These are phyloP conservation scores for Plectranthus barbatus DNA, from an alignment of 257 asterid species.

Conservation along the genomic window DNA sequence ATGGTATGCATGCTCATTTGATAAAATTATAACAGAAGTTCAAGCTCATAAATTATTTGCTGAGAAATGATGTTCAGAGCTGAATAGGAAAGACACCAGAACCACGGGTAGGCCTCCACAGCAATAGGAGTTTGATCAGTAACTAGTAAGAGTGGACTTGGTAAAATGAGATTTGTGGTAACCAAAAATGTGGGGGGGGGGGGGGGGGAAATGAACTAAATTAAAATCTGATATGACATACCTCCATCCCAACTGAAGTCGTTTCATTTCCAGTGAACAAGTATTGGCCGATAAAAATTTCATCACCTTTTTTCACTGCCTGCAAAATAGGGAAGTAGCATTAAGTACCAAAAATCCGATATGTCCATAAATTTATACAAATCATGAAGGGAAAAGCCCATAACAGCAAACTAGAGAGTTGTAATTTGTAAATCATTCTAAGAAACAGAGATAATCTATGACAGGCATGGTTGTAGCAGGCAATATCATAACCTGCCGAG, in stretches of 20 bases:
- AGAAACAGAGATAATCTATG: neutral
- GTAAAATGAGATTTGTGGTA: neutral
- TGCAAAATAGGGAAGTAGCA: constrained; percentile 11
- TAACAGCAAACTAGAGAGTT: neutral
- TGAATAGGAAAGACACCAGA: neutral
- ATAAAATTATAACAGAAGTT: neutral
- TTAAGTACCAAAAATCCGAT: neutral
- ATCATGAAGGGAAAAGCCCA: neutral
- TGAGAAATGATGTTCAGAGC: neutral
- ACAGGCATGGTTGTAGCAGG: neutral
- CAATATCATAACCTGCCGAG: neutral
- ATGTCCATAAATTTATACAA: neutral
- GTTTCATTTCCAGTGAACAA: constrained; percentile 61
- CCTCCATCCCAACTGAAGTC: constrained; percentile 61
- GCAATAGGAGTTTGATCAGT: neutral
- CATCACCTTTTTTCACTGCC: constrained; percentile 47
- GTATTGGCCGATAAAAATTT: constrained; percentile 58
- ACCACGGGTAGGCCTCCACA: neutral
- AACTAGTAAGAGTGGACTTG: too few species aligned
- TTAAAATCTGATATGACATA: constrained; percentile 6
- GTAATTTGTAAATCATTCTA: neutral
- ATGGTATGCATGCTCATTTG: neutral
- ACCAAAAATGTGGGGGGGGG: neutral
- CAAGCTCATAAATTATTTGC: neutral
- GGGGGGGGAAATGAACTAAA: too few species aligned